Evolutionary conservation across 257 asterid genomes (phyloP).

Genomic region (Dorcoceras hygrometricum): DNA sequence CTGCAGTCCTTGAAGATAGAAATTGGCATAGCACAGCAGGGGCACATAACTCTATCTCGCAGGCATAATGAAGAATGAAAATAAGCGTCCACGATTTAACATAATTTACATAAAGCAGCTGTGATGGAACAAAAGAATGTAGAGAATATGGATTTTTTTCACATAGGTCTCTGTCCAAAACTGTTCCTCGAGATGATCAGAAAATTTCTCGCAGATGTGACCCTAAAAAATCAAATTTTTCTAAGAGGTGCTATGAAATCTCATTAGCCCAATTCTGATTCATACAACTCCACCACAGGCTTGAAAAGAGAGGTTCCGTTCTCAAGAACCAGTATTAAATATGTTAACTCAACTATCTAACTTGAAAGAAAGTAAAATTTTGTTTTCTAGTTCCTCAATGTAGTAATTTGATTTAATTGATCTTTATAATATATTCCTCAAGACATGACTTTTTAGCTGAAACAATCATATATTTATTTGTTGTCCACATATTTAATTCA

Average conservation of each 20-base stretch:
- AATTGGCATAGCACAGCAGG: neutral
- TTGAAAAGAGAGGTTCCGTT: neutral
- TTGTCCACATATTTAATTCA: neutral
- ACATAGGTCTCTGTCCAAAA: neutral
- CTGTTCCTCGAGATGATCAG: neutral
- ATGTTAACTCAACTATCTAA: neutral
- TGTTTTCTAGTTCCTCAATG: neutral
- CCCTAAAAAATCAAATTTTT: neutral
- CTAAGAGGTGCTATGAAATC: neutral
- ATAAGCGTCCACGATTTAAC: too few species aligned
- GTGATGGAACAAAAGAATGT: too few species aligned
- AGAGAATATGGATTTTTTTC: too few species aligned
- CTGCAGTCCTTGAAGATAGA: conserved; percentile 1
- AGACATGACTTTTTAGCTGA: neutral
- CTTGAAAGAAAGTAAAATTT: neutral
- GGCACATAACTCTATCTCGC: neutral
- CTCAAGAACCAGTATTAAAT: neutral
- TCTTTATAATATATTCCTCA: neutral
- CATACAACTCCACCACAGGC: neutral
- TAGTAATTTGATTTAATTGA: neutral
- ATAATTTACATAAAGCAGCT: too few species aligned
- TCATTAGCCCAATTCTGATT: neutral
- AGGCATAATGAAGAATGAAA: too few species aligned
- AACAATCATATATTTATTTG: neutral
- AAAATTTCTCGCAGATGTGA: neutral